These are phyloP conservation scores for Leishmania mexicana DNA, from an alignment of 208 protist genomes.

Conservation along the genomic window DNA sequence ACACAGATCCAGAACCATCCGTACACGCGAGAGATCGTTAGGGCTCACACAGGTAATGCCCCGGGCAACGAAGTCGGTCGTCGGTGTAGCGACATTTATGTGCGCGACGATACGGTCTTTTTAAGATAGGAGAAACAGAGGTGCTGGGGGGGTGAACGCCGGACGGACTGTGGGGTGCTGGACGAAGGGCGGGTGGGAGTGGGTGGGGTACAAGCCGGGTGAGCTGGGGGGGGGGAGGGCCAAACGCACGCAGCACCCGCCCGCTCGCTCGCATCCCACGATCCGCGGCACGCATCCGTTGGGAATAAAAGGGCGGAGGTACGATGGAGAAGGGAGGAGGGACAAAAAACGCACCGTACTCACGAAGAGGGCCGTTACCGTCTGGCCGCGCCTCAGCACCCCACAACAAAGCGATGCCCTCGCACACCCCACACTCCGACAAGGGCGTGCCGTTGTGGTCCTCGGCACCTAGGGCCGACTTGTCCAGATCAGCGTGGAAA, in stretches of 20 bases:
- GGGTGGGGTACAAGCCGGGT: neutral
- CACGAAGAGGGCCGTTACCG: neutral
- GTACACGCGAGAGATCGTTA: neutral
- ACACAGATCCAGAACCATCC: neutral
- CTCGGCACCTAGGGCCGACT: conserved; percentile 38
- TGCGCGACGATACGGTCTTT: neutral
- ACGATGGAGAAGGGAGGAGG: too few species aligned
- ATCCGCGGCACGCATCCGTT: neutral
- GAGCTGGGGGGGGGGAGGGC: neutral
- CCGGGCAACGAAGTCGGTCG: neutral
- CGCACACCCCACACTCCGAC: neutral
- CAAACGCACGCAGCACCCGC: too few species aligned
- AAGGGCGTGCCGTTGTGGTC: neutral
- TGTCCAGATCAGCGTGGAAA: conserved; percentile 42
- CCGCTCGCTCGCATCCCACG: neutral
- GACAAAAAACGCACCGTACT: neutral
- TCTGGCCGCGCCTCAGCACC: neutral
- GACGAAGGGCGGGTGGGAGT: too few species aligned
- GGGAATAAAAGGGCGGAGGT: too few species aligned
- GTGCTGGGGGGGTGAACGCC: too few species aligned
- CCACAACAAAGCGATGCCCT: neutral
- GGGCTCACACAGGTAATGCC: neutral
- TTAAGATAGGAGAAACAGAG: neutral
- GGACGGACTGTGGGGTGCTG: too few species aligned
- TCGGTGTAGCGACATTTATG: neutral